Conservation (phyloP, 331 rosid genomes). For the Quercus tomentella region DNA sequence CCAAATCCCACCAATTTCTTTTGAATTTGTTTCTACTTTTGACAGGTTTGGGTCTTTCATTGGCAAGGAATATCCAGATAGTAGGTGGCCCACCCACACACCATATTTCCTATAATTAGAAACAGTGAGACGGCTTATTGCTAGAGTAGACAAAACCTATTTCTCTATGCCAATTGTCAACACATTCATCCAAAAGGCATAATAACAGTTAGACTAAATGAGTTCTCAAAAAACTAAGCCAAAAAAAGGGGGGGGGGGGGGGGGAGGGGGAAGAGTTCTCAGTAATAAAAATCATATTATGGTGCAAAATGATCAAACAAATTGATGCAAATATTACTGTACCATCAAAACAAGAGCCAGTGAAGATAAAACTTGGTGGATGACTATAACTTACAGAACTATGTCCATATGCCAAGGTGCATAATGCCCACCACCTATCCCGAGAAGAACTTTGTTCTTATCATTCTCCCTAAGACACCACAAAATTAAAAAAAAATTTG, state of each 20-base stretch:
- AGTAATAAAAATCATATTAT: not conserved
- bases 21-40: slow-evolving; percentile 38
- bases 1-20: slow-evolving; percentile 85
- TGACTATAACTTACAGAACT: slow-evolving; percentile 51
- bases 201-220: not conserved
- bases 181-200: not conserved
- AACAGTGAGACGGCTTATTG: not conserved
- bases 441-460: slow-evolving; percentile 78
- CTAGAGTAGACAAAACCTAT: not conserved
- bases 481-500: not conserved
- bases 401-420: slow-evolving; percentile 93
- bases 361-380: not conserved
- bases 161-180: not conserved
- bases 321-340: not conserved
- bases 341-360: not conserved
- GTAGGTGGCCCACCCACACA: slow-evolving; percentile 97
- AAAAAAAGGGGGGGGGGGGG: no score
- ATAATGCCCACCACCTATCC: slow-evolving; percentile 95
- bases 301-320: not conserved
- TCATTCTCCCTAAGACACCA: slow-evolving; percentile 51
- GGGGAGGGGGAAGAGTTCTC: not conserved
- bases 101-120: slow-evolving; percentile 58
- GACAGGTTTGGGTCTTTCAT: slow-evolving; percentile 83
- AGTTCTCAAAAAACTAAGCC: not conserved
- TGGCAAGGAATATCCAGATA: slow-evolving; percentile 88